phyloP scores from a whole-genome alignment of 306 rosid genomes.

The Cyamopsis tetragonoloba region DNA sequence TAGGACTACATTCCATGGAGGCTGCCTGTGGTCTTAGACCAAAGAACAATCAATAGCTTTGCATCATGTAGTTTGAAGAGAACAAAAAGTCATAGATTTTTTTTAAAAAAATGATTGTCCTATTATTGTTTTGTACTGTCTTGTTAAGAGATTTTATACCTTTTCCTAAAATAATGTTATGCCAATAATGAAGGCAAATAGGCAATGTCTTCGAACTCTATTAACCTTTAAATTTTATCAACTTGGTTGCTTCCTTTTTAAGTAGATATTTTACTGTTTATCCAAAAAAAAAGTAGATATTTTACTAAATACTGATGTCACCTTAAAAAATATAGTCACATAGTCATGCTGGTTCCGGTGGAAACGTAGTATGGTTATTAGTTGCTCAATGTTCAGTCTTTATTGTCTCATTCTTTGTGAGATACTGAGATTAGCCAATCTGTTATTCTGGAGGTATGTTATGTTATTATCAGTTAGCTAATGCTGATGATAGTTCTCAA shows the following conservation, averaged over 20 bases:
- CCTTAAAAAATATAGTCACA: background rate
- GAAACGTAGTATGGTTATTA: background rate
- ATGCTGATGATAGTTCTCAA: constrained; percentile 6
- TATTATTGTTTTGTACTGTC: background rate
- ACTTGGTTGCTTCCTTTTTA: background rate
- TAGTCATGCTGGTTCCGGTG: background rate
- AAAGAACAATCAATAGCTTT: too few species aligned
- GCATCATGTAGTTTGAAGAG: too few species aligned
- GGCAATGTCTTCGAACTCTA: background rate
- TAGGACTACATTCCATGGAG: too few species aligned
- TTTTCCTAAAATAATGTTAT: background rate
- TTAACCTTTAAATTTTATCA: background rate
- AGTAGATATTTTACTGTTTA: too few species aligned
- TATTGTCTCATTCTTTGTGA: background rate
- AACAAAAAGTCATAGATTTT: background rate
- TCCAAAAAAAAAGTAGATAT: too few species aligned
- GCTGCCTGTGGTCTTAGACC: too few species aligned
- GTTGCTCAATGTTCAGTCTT: background rate
- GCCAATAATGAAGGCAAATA: background rate
- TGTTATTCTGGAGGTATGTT: background rate
- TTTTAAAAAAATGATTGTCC: too few species aligned
- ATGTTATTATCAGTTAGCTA: background rate
- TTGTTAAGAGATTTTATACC: background rate
- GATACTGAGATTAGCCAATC: background rate
- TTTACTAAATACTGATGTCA: constrained; percentile 4